These are phyloP conservation scores for Elsinoe arachidis DNA, from an alignment of 2,329 filamentous ascomycete species.

Conservation along the genomic window DNA sequence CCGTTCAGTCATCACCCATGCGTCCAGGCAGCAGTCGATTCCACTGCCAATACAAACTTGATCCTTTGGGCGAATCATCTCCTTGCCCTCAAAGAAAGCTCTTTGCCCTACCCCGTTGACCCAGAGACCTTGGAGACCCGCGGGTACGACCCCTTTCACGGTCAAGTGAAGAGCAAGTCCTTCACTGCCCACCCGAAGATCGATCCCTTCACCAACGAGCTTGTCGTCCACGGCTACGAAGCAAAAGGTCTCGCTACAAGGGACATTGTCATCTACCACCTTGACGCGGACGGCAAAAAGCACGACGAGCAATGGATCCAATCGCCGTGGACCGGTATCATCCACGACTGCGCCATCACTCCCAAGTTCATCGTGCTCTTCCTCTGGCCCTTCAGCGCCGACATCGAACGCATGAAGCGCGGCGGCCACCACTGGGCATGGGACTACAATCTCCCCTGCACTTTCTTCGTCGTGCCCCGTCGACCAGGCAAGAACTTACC, in stretches of 20 bases:
- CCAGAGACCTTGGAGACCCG: slow-evolving; percentile 34
- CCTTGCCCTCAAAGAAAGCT: slow-evolving; percentile 45
- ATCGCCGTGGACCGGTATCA: slow-evolving; percentile 32
- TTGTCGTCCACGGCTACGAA: slow-evolving; percentile 36
- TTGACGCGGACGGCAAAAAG: slow-evolving; percentile 31
- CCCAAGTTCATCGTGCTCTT: slow-evolving; percentile 33
- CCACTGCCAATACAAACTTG: slow-evolving; percentile 53
- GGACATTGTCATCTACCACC: slow-evolving; percentile 34
- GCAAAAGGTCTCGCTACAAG: slow-evolving; percentile 31
- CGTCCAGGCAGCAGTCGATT: slow-evolving; percentile 48
- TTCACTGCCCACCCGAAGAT: slow-evolving; percentile 40
- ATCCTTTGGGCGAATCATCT: slow-evolving; percentile 49
- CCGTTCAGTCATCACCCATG: slow-evolving; percentile 49
- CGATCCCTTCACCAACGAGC: slow-evolving; percentile 35
- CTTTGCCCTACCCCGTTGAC: slow-evolving; percentile 33
- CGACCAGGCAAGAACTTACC: slow-evolving; percentile 12
- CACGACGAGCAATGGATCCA: slow-evolving; percentile 35
- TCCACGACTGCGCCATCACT: slow-evolving; percentile 34
- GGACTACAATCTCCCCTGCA: slow-evolving; percentile 22
- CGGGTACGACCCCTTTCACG: slow-evolving; percentile 32
- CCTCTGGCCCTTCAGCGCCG: slow-evolving; percentile 31
- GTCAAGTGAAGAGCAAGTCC: slow-evolving; percentile 31
- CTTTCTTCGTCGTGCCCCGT: slow-evolving; percentile 23
- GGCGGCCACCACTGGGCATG: slow-evolving; percentile 35
- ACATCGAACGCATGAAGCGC: slow-evolving; percentile 28